Evolutionary conservation across 495 filamentous ascomycete genomes (phyloP).

Genomic region (Hypoxylon cercidicola): DNA sequence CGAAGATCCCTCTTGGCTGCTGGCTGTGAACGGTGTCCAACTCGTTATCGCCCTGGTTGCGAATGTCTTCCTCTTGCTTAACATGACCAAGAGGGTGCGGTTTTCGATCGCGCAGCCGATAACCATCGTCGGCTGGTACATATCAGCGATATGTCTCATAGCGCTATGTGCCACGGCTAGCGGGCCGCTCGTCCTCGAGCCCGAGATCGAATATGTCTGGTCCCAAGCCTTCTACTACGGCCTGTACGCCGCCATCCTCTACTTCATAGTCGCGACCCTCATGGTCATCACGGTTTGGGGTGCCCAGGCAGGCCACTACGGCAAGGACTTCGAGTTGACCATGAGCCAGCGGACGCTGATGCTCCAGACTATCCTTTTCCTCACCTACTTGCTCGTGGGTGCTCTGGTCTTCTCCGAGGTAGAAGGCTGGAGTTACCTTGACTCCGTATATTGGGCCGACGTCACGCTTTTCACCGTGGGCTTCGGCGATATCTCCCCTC

Average conservation of each 20-base stretch:
- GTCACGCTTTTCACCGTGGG: constrained; percentile 88
- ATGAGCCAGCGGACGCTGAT: constrained; percentile 83
- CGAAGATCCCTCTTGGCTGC: constrained; percentile 76
- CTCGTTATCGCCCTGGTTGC: constrained; percentile 74
- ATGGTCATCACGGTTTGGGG: constrained; percentile 77
- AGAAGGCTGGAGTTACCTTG: constrained; percentile 82
- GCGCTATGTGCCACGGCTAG: constrained; percentile 66
- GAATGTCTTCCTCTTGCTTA: constrained; percentile 79
- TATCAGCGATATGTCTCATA: constrained; percentile 72
- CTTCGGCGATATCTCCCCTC: constrained; percentile 74
- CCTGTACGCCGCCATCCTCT: constrained; percentile 77
- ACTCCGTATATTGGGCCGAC: constrained; percentile 85
- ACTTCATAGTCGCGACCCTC: constrained; percentile 77
- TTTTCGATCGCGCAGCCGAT: constrained; percentile 84
- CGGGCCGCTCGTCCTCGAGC: constrained; percentile 58
- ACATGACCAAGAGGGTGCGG: constrained; percentile 82
- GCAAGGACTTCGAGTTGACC: constrained; percentile 76
- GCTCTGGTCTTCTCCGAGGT: constrained; percentile 75
- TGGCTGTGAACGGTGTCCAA: constrained; percentile 78
- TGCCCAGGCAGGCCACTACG: constrained; percentile 70
- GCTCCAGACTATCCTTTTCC: constrained; percentile 85
- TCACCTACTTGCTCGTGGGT: constrained; percentile 78
- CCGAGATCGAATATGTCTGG: constrained; percentile 64
- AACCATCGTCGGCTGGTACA: constrained; percentile 68
- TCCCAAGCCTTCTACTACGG: constrained; percentile 86